These are phyloP conservation scores for Macaranga tanarius DNA, from an alignment of 441 rosid genomes.

Conservation along the genomic window DNA sequence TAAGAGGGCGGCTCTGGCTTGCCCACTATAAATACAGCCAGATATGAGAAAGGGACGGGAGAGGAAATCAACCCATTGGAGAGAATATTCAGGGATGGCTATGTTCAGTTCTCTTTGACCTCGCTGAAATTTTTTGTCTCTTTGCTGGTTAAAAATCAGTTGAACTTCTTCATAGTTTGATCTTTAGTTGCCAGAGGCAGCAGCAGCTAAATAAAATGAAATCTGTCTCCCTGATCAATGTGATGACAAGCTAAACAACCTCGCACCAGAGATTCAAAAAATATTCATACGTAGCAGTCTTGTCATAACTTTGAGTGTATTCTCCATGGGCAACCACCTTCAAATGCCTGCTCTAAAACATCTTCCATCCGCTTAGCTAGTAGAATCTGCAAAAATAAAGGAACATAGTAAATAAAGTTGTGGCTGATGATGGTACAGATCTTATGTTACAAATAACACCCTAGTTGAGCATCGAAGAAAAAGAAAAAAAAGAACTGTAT, in stretches of 20 bases:
- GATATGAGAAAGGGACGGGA: background rate
- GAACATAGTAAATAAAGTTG: background rate
- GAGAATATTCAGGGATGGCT: background rate
- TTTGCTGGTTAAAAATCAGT: background rate
- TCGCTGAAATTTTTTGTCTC: conserved; percentile 8
- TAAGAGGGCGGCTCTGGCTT: conserved; percentile 3
- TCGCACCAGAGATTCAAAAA: conserved; percentile 9
- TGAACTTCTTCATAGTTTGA: conserved; percentile 3
- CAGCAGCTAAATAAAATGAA: background rate
- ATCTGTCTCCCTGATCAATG: background rate
- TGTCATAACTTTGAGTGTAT: conserved; percentile 72
- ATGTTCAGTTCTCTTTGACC: background rate
- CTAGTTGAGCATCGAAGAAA: background rate
- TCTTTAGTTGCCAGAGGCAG: conserved; percentile 3
- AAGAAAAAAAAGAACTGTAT: background rate
- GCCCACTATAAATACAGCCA: conserved; percentile 14
- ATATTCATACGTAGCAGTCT: background rate
- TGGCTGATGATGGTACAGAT: background rate
- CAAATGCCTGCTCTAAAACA: conserved; percentile 88
- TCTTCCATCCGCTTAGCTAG: conserved; percentile 94
- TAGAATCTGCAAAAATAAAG: conserved; percentile 50
- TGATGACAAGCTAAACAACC: conserved; percentile 1
- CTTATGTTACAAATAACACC: background rate
- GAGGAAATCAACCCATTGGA: background rate
- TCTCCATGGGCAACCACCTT: conserved; percentile 95